These are phyloP conservation scores for Lophiostoma macrostomum DNA, from an alignment of 495 filamentous ascomycete genomes.

Conservation along the genomic window DNA sequence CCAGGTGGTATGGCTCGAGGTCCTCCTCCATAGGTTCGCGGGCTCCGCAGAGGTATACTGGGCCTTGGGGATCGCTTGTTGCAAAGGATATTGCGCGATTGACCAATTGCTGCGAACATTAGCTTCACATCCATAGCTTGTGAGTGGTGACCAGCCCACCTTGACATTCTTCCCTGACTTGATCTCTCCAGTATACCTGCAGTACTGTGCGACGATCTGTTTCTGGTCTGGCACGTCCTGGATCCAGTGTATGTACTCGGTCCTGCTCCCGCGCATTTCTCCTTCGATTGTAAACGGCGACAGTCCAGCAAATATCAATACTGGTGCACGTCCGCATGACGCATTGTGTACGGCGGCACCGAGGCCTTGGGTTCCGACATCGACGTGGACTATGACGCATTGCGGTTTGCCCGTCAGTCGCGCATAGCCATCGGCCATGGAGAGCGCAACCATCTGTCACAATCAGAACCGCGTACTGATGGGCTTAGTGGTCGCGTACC, in stretches of 20 bases:
- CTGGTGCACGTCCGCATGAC: conserved; percentile 76
- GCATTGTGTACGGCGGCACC: conserved; percentile 93
- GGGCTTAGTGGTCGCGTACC: no score
- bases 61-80: conserved; percentile 73
- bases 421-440: conserved; percentile 94
- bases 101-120: conserved; percentile 65
- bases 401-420: conserved; percentile 82
- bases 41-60: conserved; percentile 80
- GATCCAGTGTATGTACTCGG: conserved; percentile 97
- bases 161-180: conserved; percentile 92
- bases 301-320: conserved; percentile 87
- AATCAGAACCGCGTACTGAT: neutral
- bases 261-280: conserved; percentile 81
- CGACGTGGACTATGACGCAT: conserved; percentile 92
- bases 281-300: conserved; percentile 89
- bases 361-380: conserved; percentile 90
- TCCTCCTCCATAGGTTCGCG: conserved; percentile 93
- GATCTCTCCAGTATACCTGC: conserved; percentile 85
- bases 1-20: conserved; percentile 72
- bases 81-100: conserved; percentile 88
- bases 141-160: conserved; percentile 6
- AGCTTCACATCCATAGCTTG: neutral
- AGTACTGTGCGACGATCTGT: conserved; percentile 88
- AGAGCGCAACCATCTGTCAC: conserved; percentile 88
- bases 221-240: conserved; percentile 96